Conservation (phyloP, 345 rosid species). For the Syzygium oleosum region DNA sequence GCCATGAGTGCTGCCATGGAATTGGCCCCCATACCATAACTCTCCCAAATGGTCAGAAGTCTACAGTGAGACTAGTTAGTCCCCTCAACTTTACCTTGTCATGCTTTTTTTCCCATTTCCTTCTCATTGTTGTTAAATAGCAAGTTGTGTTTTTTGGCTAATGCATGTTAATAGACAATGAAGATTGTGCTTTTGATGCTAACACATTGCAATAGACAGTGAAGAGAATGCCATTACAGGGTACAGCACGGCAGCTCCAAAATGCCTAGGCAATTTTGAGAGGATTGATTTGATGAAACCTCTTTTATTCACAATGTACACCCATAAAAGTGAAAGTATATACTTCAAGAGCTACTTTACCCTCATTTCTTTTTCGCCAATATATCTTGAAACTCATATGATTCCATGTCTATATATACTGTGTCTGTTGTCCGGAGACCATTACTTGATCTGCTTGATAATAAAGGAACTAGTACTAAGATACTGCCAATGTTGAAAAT, state of each 20-base stretch:
- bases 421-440: background rate
- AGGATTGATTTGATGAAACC: background rate
- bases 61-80: conserved; percentile 85
- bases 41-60: conserved; percentile 76
- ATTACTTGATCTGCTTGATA: background rate
- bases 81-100: background rate
- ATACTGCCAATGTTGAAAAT: background rate
- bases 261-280: background rate
- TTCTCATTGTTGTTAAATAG: background rate
- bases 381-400: background rate
- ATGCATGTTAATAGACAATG: background rate
- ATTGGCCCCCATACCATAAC: conserved; percentile 90
- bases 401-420: background rate
- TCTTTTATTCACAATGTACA: background rate
- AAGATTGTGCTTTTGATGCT: background rate
- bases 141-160: background rate
- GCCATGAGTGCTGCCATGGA: conserved; percentile 97
- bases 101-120: background rate
- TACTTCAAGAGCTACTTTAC: background rate
- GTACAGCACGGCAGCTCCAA: background rate
- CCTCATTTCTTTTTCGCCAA: background rate
- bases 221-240: background rate
- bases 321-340: background rate
- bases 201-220: background rate
- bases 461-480: background rate